Conservation (phyloP, 768 basidiomycete species). For the Russula foetens region DNA sequence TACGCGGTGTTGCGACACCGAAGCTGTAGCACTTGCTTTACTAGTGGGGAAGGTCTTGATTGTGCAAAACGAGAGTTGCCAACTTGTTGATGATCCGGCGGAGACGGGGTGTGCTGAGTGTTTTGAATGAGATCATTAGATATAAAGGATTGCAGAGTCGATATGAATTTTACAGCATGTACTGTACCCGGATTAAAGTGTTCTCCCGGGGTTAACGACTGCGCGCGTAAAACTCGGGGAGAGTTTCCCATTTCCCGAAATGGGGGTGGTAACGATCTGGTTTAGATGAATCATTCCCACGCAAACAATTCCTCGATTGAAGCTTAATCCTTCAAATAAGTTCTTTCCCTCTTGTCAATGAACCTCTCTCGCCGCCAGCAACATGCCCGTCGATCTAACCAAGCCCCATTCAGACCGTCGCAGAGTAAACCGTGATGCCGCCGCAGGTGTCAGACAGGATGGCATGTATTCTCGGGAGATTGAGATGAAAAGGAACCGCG, state of each 20-base stretch:
- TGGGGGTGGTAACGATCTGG: slow-evolving; percentile 1
- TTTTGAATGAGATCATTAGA: no score
- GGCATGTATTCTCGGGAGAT: slow-evolving; percentile 54
- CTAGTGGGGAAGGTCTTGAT: no score
- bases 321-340: slow-evolving; percentile 15
- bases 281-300: slow-evolving; percentile 1
- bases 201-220: no score
- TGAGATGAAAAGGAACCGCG: slow-evolving; percentile 65
- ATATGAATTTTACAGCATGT: no score
- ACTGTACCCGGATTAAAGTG: no score
- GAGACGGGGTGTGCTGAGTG: no score
- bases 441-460: slow-evolving; percentile 44
- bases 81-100: no score
- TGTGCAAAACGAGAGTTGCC: no score
- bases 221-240: background rate
- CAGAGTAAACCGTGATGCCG: slow-evolving; percentile 39
- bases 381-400: slow-evolving; percentile 50
- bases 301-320: background rate
- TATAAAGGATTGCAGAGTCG: no score
- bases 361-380: slow-evolving; percentile 1
- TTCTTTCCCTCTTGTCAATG: background rate
- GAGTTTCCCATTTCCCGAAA: background rate
- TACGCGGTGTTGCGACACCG: no score
- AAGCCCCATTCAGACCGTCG: slow-evolving; percentile 38
- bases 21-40: no score